Base-by-base conservation (phyloP, 2,329 filamentous ascomycete genomes). In the Talaromyces atroroseus region DNA sequence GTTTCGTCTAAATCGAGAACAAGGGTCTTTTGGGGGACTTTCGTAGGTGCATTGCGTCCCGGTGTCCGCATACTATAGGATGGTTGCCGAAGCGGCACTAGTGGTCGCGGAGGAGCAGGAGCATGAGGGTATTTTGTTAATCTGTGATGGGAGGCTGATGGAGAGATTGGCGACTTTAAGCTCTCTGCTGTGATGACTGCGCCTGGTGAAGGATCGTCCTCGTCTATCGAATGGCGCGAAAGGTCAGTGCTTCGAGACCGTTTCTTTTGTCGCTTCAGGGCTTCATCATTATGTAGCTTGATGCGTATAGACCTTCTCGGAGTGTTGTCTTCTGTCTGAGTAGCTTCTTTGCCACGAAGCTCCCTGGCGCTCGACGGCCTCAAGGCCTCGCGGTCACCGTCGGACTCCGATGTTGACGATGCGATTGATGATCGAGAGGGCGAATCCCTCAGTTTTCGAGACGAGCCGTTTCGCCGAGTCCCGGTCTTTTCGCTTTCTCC, bases 1-100 rank as follows among this genome's bases (percentile, higher is more conserved):
- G 94, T 99, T 74, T 99, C 94, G 73, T 99, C 94, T 18, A 99
- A 83, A 71, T 99, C 94, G 52, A 99, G 80, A 61, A 99, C 92
- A 58, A 99, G 76, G 0, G 94, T 99, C 79, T 99, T 99, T 67
- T 94, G 88, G 59, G 87, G 85, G 47, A 83, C 77, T 50, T 64
- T 68, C n/a, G 23, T 34, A n/a, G 52, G 10, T 7, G 32, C 34
- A 21, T 65, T 57, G 36, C 36, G 46, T n/a, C 49, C 47, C 14
- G 50, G 29, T 32, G 54, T 64, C 66, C 56, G 67, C 65, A 40
- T 63, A 80, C 90, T 82, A 69, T 96, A 96, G 0, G 92, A 96
- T 20, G 92, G 90, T 66, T 96, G 89, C 54, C 92, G 87, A 60
- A 87, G 84, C 26, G 94, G 94, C 55, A 99, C 89, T 51, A 99